Base-by-base conservation (phyloP, 83 land plant species). In the Thuja plicata region DNA sequence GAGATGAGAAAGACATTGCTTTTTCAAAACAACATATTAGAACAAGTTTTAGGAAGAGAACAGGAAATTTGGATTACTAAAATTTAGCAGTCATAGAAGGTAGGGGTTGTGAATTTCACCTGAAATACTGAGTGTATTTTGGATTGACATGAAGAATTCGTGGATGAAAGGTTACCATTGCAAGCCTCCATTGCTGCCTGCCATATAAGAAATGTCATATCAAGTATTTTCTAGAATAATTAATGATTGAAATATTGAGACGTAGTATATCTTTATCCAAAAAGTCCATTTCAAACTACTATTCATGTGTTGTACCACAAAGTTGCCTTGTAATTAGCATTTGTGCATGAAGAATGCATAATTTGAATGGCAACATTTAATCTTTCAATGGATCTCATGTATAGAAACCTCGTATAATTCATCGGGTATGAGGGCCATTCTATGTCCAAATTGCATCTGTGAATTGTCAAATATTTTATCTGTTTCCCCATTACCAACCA, bases 401-500 rank as follows among this genome's bases (percentile, higher is more conserved):
- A 32, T 48, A 48, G 7, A 83, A 32, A 93, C 92, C 94, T 93
- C 77, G 16, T 87, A 91, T 11, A 88, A 52, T 78, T 93, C 91
- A 38, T 88, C 91, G 77, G 94, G 87, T 11, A 93, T 93, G 19
- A 93, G 88, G 45, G 88, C 91, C 87, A 91, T 55, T n/a, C 89
- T 79, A 90, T 90, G 91, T 34, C 88, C 86, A 89, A 86, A 89
- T 46, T 88, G 89, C 10, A 90, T 45, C 19, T 32, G 30, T 8
- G 90, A 76, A 27, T 77, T 84, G 9, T 11, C 77, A 87, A 91
- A 91, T 81, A 48, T 54, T 0, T 30, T 15, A 88, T 90, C 91
- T 76, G 91, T 91, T 19, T 6, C 3, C 8, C 91, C 90, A 74
- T 93, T 93, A 2, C 94, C 91, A 34, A 90, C 62, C 50, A 93